Base-by-base conservation (phyloP, 257 asterid species). In the Forsythia viridissima region DNA sequence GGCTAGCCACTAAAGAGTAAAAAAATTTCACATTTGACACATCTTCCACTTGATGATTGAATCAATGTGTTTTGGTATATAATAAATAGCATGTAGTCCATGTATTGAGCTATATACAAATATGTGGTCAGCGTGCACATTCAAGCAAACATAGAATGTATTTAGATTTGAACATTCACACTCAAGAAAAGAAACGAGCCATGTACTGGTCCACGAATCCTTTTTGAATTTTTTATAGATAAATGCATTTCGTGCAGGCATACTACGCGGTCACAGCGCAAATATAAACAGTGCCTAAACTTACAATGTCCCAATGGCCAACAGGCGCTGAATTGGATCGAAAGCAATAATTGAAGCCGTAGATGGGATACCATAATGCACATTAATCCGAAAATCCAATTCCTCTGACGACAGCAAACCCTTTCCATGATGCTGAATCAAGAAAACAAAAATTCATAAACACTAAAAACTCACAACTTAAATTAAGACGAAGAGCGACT, bases 261-360 rank as follows among this genome's bases (percentile, higher is more conserved):
- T 61, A 20, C 5, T 7, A 24, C 4, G 18, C 3, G 66, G 30
- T 6, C 69, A 46, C 39, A 48, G 42, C 69, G 55, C 73, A 48
- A 57, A 61, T 34, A 70, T 10, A 39, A n/a, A 10, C 46, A 73
- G 46, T 10, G 30, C 4, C 68, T 11, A 37, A 41, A 84, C 96
- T 87, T 77, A 94, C 98, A 88, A 85, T 76, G 98, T 89, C 63
- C 93, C 98, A 78, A 92, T 78, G 24, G 97, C 98, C 85, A 94
- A 87, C 36, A 94, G 87, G 72, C 93, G 89, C 83, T 94, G 98
- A 81, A 92, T 86, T 52, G 92, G 92, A 88, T 94, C 98, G 82
- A 91, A 90, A 82, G 97, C 94, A 52, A 94, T 94, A 78, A 94
- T 83, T 76, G 97, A 92, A 36, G 98, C 91, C 37, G 97, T 89